Conservation (phyloP, 1,284 basidiomycete genomes). For the Serendipita sp. region DNA sequence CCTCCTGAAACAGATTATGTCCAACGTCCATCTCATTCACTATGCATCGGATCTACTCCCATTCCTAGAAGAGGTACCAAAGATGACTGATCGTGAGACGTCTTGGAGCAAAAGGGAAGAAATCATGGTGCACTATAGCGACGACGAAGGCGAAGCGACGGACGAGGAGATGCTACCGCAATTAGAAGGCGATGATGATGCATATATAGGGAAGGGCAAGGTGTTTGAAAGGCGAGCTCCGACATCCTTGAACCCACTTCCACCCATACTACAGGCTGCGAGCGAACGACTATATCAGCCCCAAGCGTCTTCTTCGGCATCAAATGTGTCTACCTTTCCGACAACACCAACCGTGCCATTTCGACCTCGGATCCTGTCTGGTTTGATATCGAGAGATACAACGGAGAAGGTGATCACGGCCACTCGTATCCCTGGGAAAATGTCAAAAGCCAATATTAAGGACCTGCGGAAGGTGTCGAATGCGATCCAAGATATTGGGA, state of each 20-base stretch:
- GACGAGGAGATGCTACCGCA: conserved; percentile 25
- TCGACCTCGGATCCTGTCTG: conserved; percentile 33
- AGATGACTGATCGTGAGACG: conserved; percentile 45
- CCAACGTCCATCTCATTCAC: conserved; percentile 63
- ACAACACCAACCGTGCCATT: conserved; percentile 29
- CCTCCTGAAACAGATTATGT: conserved; percentile 57
- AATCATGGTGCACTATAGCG: conserved; percentile 35
- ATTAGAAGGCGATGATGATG: conserved; percentile 39
- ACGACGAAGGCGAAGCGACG: conserved; percentile 31
- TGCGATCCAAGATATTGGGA: conserved; percentile 38
- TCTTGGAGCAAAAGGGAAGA: conserved; percentile 56
- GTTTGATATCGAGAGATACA: not conserved
- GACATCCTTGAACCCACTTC: conserved; percentile 15
- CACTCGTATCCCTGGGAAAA: conserved; percentile 1
- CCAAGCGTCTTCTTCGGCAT: not conserved
- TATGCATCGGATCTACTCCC: conserved; percentile 68
- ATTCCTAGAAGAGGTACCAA: conserved; percentile 52
- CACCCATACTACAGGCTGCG: not conserved
- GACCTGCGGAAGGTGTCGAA: conserved; percentile 42
- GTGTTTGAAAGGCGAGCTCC: conserved; percentile 17
- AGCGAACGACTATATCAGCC: conserved; percentile 8
- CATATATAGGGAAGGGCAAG: conserved; percentile 19
- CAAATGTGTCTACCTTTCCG: not conserved
- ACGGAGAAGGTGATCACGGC: not conserved
- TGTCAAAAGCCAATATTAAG: conserved; percentile 43